Evolutionary conservation across 768 basidiomycete species (phyloP).

Genomic region (Tubosaeta brunneosetosa): DNA sequence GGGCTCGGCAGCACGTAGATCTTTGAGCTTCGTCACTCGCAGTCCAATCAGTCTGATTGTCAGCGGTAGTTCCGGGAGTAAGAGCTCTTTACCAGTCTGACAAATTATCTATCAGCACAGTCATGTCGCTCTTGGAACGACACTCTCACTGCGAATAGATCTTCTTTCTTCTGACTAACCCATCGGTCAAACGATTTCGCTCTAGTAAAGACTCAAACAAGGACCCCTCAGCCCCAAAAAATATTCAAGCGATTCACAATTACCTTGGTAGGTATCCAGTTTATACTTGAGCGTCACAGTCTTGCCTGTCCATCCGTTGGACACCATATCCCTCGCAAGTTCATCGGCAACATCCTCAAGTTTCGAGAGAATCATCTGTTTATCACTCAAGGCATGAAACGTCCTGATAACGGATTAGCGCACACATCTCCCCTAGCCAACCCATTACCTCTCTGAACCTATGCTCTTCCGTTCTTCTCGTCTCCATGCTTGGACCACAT

Average conservation of each 20-base stretch:
- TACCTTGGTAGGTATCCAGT: constrained; percentile 83
- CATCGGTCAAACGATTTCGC: constrained; percentile 76
- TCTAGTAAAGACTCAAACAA: constrained; percentile 63
- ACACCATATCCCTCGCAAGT: constrained; percentile 74
- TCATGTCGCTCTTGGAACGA: background rate
- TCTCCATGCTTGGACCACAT: constrained; percentile 66
- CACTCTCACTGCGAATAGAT: constrained; percentile 63
- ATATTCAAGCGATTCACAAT: background rate
- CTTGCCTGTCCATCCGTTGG: constrained; percentile 79
- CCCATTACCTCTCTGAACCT: constrained; percentile 73
- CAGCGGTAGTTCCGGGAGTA: constrained; percentile 76
- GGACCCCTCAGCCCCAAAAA: constrained; percentile 5
- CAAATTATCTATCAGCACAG: constrained; percentile 7
- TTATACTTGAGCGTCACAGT: constrained; percentile 94
- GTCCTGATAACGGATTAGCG: constrained; percentile 45
- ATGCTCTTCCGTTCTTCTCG: constrained; percentile 90
- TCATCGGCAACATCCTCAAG: constrained; percentile 78
- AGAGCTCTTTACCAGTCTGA: constrained; percentile 75
- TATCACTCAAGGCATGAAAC: constrained; percentile 64
- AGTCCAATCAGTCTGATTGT: constrained; percentile 83
- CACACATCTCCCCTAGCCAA: background rate
- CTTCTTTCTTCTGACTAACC: constrained; percentile 69
- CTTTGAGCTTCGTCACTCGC: constrained; percentile 83
- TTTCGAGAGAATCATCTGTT: constrained; percentile 64
- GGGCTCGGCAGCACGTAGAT: constrained; percentile 51